Percentiles rank a stretch among this genome's conserved stretches.
phyloP scores from a whole-genome alignment of 2,329 filamentous ascomycete genomes.

The Cytospora piceicola region DNA sequence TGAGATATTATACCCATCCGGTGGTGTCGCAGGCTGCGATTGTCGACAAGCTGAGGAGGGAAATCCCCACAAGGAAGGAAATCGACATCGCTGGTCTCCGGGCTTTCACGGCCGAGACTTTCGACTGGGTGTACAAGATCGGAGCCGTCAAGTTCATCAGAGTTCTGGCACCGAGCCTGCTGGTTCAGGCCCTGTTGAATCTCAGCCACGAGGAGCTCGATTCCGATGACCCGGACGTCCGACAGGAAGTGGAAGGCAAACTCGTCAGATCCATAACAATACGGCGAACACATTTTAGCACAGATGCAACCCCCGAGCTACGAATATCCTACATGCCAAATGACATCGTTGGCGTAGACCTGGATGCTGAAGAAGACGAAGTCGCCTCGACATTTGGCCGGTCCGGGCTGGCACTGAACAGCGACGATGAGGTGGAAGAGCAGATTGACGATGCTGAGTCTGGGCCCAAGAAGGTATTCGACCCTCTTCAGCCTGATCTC shows the following conservation, averaged over 20 bases:
- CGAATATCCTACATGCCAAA: slow-evolving; percentile 78
- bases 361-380: slow-evolving; percentile 70
- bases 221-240: slow-evolving; percentile 39
- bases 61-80: slow-evolving; percentile 63
- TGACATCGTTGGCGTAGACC: slow-evolving; percentile 76
- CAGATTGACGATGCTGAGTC: slow-evolving; percentile 35
- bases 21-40: slow-evolving; percentile 69
- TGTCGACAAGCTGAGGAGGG: slow-evolving; percentile 56
- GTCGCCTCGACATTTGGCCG: slow-evolving; percentile 49
- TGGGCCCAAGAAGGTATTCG: slow-evolving; percentile 53
- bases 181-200: slow-evolving; percentile 63
- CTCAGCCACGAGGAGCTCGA: slow-evolving; percentile 8
- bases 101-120: slow-evolving; percentile 75
- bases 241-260: slow-evolving; percentile 49
- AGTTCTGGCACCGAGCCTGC: slow-evolving; percentile 75
- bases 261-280: slow-evolving; percentile 70
- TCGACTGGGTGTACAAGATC: slow-evolving; percentile 80
- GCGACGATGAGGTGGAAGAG: slow-evolving; percentile 66
- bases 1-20: slow-evolving; percentile 87
- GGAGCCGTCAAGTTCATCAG: slow-evolving; percentile 86
- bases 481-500: slow-evolving; percentile 68
- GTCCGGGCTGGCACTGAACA: slow-evolving; percentile 62
- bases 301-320: slow-evolving; percentile 76
- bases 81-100: slow-evolving; percentile 71
- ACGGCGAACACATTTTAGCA: slow-evolving; percentile 70